Evolutionary conservation across 2,329 filamentous ascomycete genomes (phyloP).

Genomic region (Hymenoscyphus repandus): DNA sequence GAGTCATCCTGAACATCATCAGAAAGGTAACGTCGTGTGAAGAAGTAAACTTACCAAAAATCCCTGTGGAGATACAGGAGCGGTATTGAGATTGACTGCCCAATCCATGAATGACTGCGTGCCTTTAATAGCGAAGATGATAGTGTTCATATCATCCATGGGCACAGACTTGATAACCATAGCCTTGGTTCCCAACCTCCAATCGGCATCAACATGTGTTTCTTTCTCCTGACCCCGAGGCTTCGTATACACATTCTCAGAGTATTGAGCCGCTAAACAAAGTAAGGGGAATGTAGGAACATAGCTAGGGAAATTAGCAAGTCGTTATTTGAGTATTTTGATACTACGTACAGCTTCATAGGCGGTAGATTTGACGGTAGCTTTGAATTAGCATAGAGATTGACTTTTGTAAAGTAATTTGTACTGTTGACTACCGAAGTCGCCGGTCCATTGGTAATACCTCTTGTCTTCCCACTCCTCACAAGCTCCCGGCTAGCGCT

Average conservation of each 20-base stretch:
- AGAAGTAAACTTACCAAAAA: slow-evolving; percentile 50
- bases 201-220: slow-evolving; percentile 66
- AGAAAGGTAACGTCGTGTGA: slow-evolving; percentile 9
- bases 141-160: slow-evolving; percentile 70
- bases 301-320: slow-evolving; percentile 43
- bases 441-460: slow-evolving; percentile 31
- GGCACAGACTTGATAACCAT: slow-evolving; percentile 80
- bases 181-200: slow-evolving; percentile 70
- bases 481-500: slow-evolving; percentile 10
- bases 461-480: slow-evolving; percentile 29
- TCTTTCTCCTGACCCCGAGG: slow-evolving; percentile 59
- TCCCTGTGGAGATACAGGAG: slow-evolving; percentile 56
- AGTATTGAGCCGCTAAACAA: slow-evolving; percentile 73
- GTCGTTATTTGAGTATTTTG: not conserved
- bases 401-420: slow-evolving; percentile 69
- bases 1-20: slow-evolving; percentile 53
- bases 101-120: slow-evolving; percentile 79
- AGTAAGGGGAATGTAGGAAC: slow-evolving; percentile 72
- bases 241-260: slow-evolving; percentile 66
- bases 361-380: slow-evolving; percentile 63
- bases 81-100: slow-evolving; percentile 73
- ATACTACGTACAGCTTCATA: slow-evolving; percentile 54
- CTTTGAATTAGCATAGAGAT: slow-evolving; percentile 72
- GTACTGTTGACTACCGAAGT: slow-evolving; percentile 40
- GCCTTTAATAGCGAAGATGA: slow-evolving; percentile 80